Conservation (phyloP, 805 yeast genomes). For the Hagleromyces aurorensis region DNA sequence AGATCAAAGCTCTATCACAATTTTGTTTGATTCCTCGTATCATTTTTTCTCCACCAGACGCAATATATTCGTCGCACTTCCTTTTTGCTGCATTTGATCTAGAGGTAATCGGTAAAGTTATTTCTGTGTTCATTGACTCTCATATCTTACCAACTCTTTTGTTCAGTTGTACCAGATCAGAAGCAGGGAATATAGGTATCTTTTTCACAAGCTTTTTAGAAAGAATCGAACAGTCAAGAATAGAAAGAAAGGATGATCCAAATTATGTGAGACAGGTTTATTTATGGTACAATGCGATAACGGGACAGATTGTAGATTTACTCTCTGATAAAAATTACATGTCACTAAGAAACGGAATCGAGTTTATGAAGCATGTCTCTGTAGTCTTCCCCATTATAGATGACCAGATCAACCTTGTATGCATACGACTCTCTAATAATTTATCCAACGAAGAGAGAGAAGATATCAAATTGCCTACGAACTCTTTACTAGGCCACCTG, state of each 20-base stretch:
- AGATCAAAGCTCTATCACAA: slow-evolving; percentile 40
- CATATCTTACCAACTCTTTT: slow-evolving; percentile 49
- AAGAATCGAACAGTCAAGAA: slow-evolving; percentile 41
- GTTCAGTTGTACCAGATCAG: slow-evolving; percentile 63
- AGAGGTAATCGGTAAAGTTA: slow-evolving; percentile 35
- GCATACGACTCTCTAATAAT: slow-evolving; percentile 41
- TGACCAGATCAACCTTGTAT: slow-evolving; percentile 51
- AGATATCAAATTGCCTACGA: slow-evolving; percentile 71
- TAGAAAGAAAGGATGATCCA: slow-evolving; percentile 19
- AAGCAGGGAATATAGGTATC: slow-evolving; percentile 76
- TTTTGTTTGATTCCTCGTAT: slow-evolving; percentile 69
- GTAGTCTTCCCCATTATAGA: slow-evolving; percentile 60
- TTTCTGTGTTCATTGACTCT: slow-evolving; percentile 41
- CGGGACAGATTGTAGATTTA: slow-evolving; percentile 25
- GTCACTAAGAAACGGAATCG: slow-evolving; percentile 73
- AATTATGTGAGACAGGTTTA: slow-evolving; percentile 36
- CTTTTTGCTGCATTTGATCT: slow-evolving; percentile 41
- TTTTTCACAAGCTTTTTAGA: slow-evolving; percentile 53
- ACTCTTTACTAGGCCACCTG: slow-evolving; percentile 60
- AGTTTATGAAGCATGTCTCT: slow-evolving; percentile 59
- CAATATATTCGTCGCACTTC: slow-evolving; percentile 59
- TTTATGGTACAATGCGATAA: slow-evolving; percentile 46
- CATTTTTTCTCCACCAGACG: slow-evolving; percentile 75
- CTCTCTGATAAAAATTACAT: slow-evolving; percentile 47
- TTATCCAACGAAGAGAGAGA: slow-evolving; percentile 54